Evolutionary conservation across 306 rosid genomes (phyloP), one percentile per base, ranked within the genome.

Genomic region (Acacia crassicarpa): DNA sequence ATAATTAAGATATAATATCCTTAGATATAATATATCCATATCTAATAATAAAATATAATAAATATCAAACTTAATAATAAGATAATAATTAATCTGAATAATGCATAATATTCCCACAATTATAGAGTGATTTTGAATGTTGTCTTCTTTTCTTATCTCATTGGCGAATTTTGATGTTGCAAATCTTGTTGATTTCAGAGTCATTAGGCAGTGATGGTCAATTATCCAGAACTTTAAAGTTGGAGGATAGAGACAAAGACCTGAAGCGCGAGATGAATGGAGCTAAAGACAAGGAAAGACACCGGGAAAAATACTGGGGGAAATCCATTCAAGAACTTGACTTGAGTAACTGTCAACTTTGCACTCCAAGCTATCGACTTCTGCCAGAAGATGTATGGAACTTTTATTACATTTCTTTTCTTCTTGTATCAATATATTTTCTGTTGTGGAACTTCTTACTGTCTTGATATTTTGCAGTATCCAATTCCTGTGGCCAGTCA

Each of bases 261-360:
- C 91, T 74, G 41, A 93, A 89, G 85, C 94, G 89, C 69, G 98
- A 93, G 70, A 82, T 48, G 74, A 98, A 93, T 83, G 95, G 88
- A 82, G 77, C 83, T 83, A 92, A 88, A 91, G 98, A 93, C 82
- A 95, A 91, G 88, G 98, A 96, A 82, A 87, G 93, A 84, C 79
- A 84, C 89, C 87, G 85, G 85, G 99, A 95, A 76, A 96, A 93
- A 82, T 93, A 93, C 86, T 73, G 88, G 89, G 89, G 81, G 48
- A 96, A 96, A 84, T 93, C 99, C 82, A 96, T 96, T 85, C 98
- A 91, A 89, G 99, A 96, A 85, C 98, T 96, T 53, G 99, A 96
- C 83, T 96, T 96, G 80, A 92, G 97, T 82, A 89, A 84, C 68
- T 92, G 99, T 84, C 87, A 87, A 86, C 87, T 95, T 41, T 91